phyloP scores from a whole-genome alignment of 169 alveolate species.

The Neospora caninum region DNA sequence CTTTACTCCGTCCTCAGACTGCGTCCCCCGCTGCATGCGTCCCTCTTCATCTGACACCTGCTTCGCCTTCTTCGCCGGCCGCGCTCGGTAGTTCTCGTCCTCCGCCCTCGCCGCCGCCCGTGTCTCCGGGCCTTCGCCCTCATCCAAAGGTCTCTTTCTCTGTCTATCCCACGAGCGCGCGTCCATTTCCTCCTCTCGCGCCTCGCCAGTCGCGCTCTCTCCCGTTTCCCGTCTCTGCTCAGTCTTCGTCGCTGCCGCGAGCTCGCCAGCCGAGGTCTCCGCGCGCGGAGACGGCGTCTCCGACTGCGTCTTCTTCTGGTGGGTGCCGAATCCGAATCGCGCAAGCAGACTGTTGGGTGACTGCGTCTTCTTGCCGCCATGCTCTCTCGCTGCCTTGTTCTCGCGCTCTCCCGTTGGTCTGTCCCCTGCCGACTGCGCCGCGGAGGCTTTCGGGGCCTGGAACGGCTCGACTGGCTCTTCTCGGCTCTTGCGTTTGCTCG shows the following conservation, averaged over 20 bases:
- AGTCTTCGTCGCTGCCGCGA: neutral
- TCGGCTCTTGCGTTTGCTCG: too few species aligned
- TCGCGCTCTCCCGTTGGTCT: neutral
- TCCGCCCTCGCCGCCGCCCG: too few species aligned
- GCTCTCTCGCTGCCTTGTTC: neutral
- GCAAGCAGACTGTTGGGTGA: conserved; percentile 16
- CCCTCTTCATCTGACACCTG: too few species aligned
- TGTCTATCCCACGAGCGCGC: too few species aligned
- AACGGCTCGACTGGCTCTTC: too few species aligned
- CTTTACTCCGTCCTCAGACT: too few species aligned
- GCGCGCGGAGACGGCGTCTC: neutral
- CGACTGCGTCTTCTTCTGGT: neutral
- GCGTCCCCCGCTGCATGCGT: too few species aligned
- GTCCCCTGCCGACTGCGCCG: neutral
- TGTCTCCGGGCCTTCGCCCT: neutral
- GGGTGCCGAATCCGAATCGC: neutral
- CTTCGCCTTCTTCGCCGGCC: too few species aligned
- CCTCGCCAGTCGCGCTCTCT: too few species aligned
- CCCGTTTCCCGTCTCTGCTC: neutral
- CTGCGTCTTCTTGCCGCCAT: neutral
- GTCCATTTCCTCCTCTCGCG: too few species aligned
- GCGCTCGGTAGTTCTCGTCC: too few species aligned
- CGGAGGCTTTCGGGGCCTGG: neutral
- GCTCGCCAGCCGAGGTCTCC: neutral
- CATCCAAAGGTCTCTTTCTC: neutral